phyloP scores from a whole-genome alignment of 2,329 filamentous ascomycete genomes.

The Fusarium pininemorale region DNA sequence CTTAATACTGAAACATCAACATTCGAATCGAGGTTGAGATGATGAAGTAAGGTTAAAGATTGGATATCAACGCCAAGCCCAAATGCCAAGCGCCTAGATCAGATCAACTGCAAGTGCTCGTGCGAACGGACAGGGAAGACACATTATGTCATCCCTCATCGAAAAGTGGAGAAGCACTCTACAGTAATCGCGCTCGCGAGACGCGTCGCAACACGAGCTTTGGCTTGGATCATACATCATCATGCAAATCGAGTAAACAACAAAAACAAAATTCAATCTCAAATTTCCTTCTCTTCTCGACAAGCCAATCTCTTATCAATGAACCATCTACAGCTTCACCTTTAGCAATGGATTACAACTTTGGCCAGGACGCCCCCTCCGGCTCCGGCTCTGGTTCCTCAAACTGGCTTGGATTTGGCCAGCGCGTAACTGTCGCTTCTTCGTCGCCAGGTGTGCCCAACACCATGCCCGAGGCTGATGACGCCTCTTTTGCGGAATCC shows the following conservation, averaged over 20 bases:
- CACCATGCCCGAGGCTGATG: conserved; percentile 21
- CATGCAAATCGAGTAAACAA: conserved; percentile 16
- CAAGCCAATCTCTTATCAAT: neutral
- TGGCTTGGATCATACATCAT: conserved; percentile 2
- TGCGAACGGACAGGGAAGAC: neutral
- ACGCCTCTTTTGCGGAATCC: conserved; percentile 40
- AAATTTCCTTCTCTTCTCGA: neutral
- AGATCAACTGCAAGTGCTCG: conserved; percentile 23
- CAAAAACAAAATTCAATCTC: conserved; percentile 16
- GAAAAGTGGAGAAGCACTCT: neutral
- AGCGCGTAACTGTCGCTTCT: conserved; percentile 20
- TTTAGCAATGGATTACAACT: conserved; percentile 33
- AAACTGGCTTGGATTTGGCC: conserved; percentile 32
- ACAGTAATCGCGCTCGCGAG: neutral
- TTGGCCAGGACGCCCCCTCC: conserved; percentile 19
- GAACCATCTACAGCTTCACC: neutral
- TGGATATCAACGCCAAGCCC: conserved; percentile 12
- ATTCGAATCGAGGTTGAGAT: neutral
- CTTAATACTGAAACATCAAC: neutral
- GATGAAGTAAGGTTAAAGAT: neutral
- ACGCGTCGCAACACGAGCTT: conserved; percentile 8
- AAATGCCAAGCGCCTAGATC: conserved; percentile 16
- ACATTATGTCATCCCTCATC: conserved; percentile 7
- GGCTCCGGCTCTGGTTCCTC: conserved; percentile 27
- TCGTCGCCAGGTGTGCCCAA: conserved; percentile 31